These are phyloP conservation scores for Furcasterigmium furcatum DNA, from an alignment of 2,329 filamentous ascomycete genomes.

Conservation along the genomic window DNA sequence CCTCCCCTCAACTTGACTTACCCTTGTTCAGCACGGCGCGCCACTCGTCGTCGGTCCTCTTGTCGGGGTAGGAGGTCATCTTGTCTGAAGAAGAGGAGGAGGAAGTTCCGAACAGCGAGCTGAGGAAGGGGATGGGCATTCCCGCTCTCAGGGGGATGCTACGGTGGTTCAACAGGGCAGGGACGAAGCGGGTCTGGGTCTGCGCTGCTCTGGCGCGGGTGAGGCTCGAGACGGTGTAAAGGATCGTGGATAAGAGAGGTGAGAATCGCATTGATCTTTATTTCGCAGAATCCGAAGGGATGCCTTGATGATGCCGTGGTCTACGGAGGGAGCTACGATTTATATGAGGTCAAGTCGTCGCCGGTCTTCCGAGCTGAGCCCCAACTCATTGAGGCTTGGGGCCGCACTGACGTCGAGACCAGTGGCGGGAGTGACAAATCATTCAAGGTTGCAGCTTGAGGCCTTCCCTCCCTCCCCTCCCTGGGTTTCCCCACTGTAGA, in stretches of 20 bases:
- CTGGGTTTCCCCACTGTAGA: no score
- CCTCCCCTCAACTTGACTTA: conserved; percentile 15
- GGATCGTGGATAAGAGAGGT: conserved; percentile 41
- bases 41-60: conserved; percentile 84
- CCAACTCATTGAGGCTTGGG: no score
- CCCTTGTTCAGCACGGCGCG: conserved; percentile 70
- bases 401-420: background rate
- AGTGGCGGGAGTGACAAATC: background rate
- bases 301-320: no score
- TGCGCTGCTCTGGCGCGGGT: conserved; percentile 30
- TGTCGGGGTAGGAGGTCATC: conserved; percentile 70
- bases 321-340: no score
- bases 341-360: no score
- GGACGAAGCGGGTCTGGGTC: conserved; percentile 11
- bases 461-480: no score
- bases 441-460: background rate
- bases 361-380: no score
- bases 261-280: conserved; percentile 51
- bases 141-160: conserved; percentile 39
- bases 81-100: conserved; percentile 51
- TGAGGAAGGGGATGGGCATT: conserved; percentile 79
- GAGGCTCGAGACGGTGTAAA: conserved; percentile 44
- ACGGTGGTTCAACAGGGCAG: conserved; percentile 18
- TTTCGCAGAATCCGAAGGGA: no score
- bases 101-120: conserved; percentile 66